Evolutionary conservation across 2,329 filamentous ascomycete species (phyloP).

Genomic region (Microcyclospora pomicola): DNA sequence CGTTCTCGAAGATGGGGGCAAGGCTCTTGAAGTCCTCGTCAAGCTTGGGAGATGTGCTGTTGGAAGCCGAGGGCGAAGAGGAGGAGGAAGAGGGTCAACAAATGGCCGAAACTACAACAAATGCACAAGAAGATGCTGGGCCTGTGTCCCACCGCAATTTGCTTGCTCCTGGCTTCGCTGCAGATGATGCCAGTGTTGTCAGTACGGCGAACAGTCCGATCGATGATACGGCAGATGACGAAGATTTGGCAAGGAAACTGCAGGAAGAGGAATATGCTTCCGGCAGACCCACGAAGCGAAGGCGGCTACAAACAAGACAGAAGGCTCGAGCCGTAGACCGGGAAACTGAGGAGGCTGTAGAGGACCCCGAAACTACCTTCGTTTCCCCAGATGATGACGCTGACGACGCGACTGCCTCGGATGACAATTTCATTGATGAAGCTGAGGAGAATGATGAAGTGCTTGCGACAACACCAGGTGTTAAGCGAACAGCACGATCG

Average conservation of each 20-base stretch:
- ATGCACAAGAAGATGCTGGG: constrained; percentile 10
- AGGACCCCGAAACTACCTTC: constrained; percentile 29
- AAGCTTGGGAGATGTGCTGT: constrained; percentile 60
- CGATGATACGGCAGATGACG: constrained; percentile 16
- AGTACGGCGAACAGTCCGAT: constrained; percentile 9
- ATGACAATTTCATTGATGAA: constrained; percentile 26
- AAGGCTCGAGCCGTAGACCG: constrained; percentile 11
- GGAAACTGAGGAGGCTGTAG: constrained; percentile 13
- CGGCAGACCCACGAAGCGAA: constrained; percentile 28
- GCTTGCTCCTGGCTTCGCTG: constrained; percentile 34
- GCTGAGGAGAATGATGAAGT: constrained; percentile 25
- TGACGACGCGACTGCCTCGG: constrained; percentile 24
- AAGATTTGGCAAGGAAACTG: constrained; percentile 16
- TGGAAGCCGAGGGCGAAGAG: constrained; percentile 66
- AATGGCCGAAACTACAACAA: constrained; percentile 12
- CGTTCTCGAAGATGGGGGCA: constrained; percentile 67
- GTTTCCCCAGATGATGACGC: constrained; percentile 28
- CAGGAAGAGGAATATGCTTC: constrained; percentile 25
- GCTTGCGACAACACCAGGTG: constrained; percentile 24
- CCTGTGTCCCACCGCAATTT: constrained; percentile 35
- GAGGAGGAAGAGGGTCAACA: constrained; percentile 30
- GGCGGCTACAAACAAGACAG: constrained; percentile 21
- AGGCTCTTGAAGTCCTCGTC: constrained; percentile 50
- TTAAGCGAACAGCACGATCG: constrained; percentile 24
- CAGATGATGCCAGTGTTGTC: constrained; percentile 7